Evolutionary conservation across 371 early-diverging fungal genomes (phyloP).

Genomic region (Lichtheimia ornata): DNA sequence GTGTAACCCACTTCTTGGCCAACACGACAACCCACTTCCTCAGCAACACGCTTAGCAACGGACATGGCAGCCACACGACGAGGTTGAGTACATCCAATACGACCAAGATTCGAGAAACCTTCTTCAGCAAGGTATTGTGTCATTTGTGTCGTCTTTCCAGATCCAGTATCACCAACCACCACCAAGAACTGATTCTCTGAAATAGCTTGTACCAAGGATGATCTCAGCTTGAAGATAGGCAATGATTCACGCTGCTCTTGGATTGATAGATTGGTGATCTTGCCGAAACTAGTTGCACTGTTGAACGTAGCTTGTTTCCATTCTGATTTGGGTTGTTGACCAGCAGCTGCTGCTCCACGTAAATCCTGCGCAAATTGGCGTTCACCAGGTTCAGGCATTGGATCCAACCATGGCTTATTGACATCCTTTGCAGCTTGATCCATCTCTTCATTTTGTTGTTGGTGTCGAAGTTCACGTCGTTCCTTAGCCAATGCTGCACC

Average conservation of each 20-base stretch:
- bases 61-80: constrained; percentile 99
- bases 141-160: constrained; percentile 99
- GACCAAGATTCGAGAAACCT: constrained; percentile 80
- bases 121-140: constrained; percentile 98
- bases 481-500: constrained; percentile 94
- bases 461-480: constrained; percentile 85
- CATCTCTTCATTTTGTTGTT: constrained; percentile 86
- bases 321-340: constrained; percentile 79
- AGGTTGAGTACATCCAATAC: constrained; percentile 99
- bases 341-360: constrained; percentile 60
- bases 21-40: constrained; percentile 94
- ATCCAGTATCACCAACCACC: constrained; percentile 97
- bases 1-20: constrained; percentile 98
- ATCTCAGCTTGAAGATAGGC: constrained; percentile 87
- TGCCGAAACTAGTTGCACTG: constrained; percentile 89
- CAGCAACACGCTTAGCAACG: constrained; percentile 98
- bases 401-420: constrained; percentile 91
- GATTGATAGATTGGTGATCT: constrained; percentile 84
- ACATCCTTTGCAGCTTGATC: constrained; percentile 90
- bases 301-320: constrained; percentile 92
- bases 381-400: constrained; percentile 89
- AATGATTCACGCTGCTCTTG: constrained; percentile 91
- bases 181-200: constrained; percentile 89
- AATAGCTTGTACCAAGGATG: constrained; percentile 80
- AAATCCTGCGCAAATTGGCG: constrained; percentile 90